Base-by-base conservation (phyloP, 345 rosid species). In the Sisymbrium altissimum region DNA sequence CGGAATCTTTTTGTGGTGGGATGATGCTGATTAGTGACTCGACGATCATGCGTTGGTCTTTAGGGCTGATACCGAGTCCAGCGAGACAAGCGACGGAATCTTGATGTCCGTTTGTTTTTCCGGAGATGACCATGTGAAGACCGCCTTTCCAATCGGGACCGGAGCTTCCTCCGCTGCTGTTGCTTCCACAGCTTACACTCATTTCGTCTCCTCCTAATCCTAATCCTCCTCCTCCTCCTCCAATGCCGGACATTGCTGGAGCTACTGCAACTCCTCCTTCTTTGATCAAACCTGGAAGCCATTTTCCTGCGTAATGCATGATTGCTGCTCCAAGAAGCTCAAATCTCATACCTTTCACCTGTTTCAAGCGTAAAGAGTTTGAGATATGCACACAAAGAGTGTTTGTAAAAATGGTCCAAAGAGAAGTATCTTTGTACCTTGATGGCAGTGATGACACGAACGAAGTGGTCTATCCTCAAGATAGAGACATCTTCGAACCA, bases 401-500 rank as follows among this genome's bases (percentile, higher is more conserved):
- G 67, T 56, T 64, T 57, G 71, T 4, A 11, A 7, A 46, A 68
- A 52, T 75, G 70, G 9, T 68, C 1, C 0, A 61, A 40, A 52
- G 19, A 36, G 13, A 17, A 10, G 7, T 25, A 10, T 68, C 2
- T 5, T 12, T 18, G 60, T 71, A 77, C 99, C 81, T 90, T 95
- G 59, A 95, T 95, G 13, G 99, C 97, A 0, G 99, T 95, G 55
- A 92, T 75, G 1, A 95, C 99, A 59, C 99, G 84, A 40, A 95
- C 99, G 60, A 90, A 92, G 54, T 95, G 99, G 72, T 92, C 97
- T 12, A 92, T 95, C 72, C 99, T 78, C n/a, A 95, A 88, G 73
- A 95, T 86, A 0, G 97, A 86, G 5, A 90, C 97, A 67, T 95
- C 99, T 80, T 95, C 99, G 6, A 95, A 95, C 99, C 99, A 95